Base-by-base conservation (phyloP, 2,329 filamentous ascomycete genomes). In the Fusarium albosuccineum region DNA sequence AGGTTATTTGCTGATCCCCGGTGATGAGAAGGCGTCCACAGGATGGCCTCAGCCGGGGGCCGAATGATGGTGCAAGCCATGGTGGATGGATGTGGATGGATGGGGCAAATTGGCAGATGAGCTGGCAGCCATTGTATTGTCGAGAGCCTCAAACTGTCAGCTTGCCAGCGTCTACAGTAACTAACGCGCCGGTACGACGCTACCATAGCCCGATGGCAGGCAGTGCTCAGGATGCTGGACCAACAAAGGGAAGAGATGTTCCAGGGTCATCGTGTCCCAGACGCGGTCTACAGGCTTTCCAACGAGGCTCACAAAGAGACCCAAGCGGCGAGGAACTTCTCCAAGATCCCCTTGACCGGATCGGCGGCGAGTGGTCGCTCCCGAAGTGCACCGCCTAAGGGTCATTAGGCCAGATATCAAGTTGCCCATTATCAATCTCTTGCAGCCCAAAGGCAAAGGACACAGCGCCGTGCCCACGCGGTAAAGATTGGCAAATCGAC, bases 11-110 rank as follows among this genome's bases (percentile, higher is more conserved):
- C 11, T 48, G 45, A 26, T 48, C 29, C 45, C 29, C 29, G 34
- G 14, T 14, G 45, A 48, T 48, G 30, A 48, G n/a, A 51, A 51
- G 48, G 48, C 48, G 34, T 27, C 48, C 7, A 51, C 48, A 51
- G 7, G 48, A 17, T 51, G 48, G 48, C 48, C 48, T 51, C 48
- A 51, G 26, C 39, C 22, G 14, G 34, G 34, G 48, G 22, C 48
- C 27, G 36, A 40, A 16, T 11, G 29, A 17, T 37, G 9, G 22
- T 27, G 48, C 34, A 29, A 51, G 13, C n/a, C 34, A n/a, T 29
- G 48, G 48, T 51, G 48, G 48, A 51, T 51, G 48, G 41, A 22
- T 22, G 17, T 22, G 17, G 17, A 22, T 22, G 41, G 33, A 50
- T 50, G 48, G 33, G 33, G 33, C 17, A 14, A 29, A 30, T 48